These are phyloP conservation scores for Trametes pubescens DNA, from an alignment of 1,284 basidiomycete genomes.

Conservation along the genomic window DNA sequence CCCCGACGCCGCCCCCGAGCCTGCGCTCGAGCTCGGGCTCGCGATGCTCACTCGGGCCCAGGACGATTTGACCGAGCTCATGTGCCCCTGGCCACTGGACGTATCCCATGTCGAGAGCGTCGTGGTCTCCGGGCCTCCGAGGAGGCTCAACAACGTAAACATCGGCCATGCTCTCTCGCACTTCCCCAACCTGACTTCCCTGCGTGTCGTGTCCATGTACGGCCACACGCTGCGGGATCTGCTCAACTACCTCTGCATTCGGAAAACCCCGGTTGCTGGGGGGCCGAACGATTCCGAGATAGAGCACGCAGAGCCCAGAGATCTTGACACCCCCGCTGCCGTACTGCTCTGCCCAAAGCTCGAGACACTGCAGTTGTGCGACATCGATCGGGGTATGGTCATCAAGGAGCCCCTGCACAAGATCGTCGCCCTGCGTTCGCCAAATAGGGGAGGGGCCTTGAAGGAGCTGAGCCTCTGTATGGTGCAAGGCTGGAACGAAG, in stretches of 20 bases:
- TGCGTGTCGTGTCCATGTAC: slow-evolving; percentile 11
- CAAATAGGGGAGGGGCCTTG: neutral
- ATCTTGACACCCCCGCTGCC: neutral
- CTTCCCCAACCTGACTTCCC: neutral
- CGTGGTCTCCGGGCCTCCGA: slow-evolving; percentile 1
- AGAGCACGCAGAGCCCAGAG: too few species aligned
- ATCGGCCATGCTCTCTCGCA: neutral
- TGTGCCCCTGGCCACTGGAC: slow-evolving; percentile 13
- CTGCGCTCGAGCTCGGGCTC: slow-evolving; percentile 10
- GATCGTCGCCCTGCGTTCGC: neutral
- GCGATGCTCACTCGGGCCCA: neutral
- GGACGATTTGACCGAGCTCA: neutral
- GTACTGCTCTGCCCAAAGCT: neutral
- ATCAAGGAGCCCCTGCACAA: neutral
- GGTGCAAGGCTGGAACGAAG: neutral
- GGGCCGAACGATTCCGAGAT: neutral
- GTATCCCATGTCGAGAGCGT: slow-evolving; percentile 7
- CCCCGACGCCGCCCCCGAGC: neutral
- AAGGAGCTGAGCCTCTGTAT: neutral
- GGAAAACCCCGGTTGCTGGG: neutral
- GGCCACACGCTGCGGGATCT: neutral
- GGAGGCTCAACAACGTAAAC: neutral
- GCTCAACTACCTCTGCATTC: neutral
- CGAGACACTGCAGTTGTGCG: neutral
- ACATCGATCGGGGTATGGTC: neutral